A percentile compares a stretch with the other conserved stretches of the same genome.
These are phyloP conservation scores for Macrolepiota albuminosa DNA, from an alignment of 768 basidiomycete species.

Conservation along the genomic window DNA sequence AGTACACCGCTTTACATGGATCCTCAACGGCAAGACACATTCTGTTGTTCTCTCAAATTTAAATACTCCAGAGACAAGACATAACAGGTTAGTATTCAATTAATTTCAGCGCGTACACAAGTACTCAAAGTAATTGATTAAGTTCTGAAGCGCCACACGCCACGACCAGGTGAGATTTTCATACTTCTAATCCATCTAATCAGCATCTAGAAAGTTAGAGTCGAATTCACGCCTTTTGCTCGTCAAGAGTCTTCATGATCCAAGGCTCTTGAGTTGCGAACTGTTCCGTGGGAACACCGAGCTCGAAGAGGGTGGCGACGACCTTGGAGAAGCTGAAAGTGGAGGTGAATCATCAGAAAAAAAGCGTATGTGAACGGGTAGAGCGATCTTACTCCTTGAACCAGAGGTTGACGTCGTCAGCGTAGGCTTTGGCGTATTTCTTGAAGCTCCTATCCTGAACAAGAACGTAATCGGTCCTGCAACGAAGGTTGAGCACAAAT, in stretches of 20 bases:
- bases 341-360: constrained; percentile 2
- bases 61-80: not conserved
- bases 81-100: not conserved
- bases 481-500: not conserved
- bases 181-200: constrained; percentile 2
- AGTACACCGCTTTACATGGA: not conserved
- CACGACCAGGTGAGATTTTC: not conserved
- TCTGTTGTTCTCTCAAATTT: not conserved
- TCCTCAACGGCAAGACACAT: not conserved
- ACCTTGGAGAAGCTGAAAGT: constrained; percentile 71
- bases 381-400: constrained; percentile 78
- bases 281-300: constrained; percentile 85
- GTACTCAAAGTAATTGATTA: not conserved
- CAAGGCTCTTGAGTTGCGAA: constrained; percentile 71
- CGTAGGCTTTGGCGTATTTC: constrained; percentile 84
- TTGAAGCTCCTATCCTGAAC: constrained; percentile 90
- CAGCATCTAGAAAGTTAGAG: not conserved
- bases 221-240: constrained; percentile 26
- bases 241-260: constrained; percentile 57
- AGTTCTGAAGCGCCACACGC: not conserved
- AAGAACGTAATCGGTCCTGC: constrained; percentile 83
- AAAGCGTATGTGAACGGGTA: not conserved
- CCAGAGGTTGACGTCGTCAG: constrained; percentile 79
- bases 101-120: not conserved
- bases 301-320: constrained; percentile 80